phyloP scores from a whole-genome alignment of 352 stramenopile species.

The Thalassiosira exigua region DNA sequence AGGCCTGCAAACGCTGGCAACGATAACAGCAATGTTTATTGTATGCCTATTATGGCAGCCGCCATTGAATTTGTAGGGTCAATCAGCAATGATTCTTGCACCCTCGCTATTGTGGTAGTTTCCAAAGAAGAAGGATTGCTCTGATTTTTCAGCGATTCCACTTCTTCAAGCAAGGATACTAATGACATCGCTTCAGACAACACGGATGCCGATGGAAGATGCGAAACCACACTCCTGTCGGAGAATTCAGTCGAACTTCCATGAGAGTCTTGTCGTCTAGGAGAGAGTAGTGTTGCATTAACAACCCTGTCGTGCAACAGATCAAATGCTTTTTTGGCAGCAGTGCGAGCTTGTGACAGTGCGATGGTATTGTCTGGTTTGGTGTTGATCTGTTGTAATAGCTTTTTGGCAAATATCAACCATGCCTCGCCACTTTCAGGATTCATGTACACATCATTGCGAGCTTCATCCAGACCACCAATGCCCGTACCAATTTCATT shows the following conservation, averaged over 20 bases:
- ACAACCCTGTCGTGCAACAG: constrained; percentile 45
- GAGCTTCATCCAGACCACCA: constrained; percentile 29
- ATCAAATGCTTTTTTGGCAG: constrained; percentile 35
- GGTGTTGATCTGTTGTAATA: constrained; percentile 2
- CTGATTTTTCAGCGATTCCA: constrained; percentile 18
- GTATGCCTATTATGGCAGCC: too few species aligned
- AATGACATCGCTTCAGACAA: constrained; percentile 54
- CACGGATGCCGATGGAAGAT: constrained; percentile 30
- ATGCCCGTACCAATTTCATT: constrained; percentile 1
- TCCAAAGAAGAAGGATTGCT: too few species aligned
- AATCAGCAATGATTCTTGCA: constrained; percentile 52
- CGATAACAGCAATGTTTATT: too few species aligned
- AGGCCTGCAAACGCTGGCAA: too few species aligned
- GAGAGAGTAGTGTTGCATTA: constrained; percentile 43
- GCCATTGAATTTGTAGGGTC: constrained; percentile 49
- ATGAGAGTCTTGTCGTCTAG: constrained; percentile 14
- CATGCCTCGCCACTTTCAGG: constrained; percentile 59
- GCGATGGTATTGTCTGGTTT: not conserved
- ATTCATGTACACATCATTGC: constrained; percentile 47
- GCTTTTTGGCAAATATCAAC: constrained; percentile 46
- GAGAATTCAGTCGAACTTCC: constrained; percentile 40
- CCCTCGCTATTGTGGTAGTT: not conserved
- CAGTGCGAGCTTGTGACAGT: constrained; percentile 28
- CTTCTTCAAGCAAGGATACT: constrained; percentile 40
- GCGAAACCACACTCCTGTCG: constrained; percentile 45